phyloP scores from a whole-genome alignment of 2,329 filamentous ascomycete genomes.

The Fusarium subtropicale region DNA sequence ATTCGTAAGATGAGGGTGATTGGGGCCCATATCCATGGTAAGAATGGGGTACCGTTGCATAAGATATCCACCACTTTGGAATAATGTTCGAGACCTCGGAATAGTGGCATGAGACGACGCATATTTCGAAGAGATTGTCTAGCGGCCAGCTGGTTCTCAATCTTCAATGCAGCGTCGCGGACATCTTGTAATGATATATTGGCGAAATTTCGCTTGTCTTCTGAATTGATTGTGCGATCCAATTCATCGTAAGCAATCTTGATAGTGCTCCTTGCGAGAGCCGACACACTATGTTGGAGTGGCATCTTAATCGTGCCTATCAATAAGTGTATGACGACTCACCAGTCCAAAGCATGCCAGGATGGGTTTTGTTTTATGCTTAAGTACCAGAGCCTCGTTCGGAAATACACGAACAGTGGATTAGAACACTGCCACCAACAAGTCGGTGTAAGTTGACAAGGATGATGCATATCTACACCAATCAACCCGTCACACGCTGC shows the following conservation, averaged over 20 bases:
- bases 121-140: slow-evolving; percentile 57
- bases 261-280: slow-evolving; percentile 14
- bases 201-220: slow-evolving; percentile 12
- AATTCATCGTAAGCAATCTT: slow-evolving; percentile 25
- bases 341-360: neutral
- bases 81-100: slow-evolving; percentile 57
- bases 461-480: neutral
- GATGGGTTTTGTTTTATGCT: neutral
- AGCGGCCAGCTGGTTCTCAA: slow-evolving; percentile 56
- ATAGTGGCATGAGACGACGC: slow-evolving; percentile 56
- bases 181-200: slow-evolving; percentile 12
- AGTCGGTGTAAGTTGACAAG: neutral
- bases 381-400: accelerated
- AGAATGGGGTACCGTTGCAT: slow-evolving; percentile 60
- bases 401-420: neutral
- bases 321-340: neutral
- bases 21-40: slow-evolving; percentile 61
- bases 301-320: slow-evolving; percentile 13
- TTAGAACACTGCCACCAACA: neutral
- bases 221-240: slow-evolving; percentile 6
- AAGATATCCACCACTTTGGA: slow-evolving; percentile 55
- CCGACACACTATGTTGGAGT: slow-evolving; percentile 6
- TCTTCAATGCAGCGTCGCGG: slow-evolving; percentile 48
- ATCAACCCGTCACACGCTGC: neutral
- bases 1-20: slow-evolving; percentile 53